Conservation (phyloP, 495 filamentous ascomycete genomes). For the Aspergillus homomorphus region DNA sequence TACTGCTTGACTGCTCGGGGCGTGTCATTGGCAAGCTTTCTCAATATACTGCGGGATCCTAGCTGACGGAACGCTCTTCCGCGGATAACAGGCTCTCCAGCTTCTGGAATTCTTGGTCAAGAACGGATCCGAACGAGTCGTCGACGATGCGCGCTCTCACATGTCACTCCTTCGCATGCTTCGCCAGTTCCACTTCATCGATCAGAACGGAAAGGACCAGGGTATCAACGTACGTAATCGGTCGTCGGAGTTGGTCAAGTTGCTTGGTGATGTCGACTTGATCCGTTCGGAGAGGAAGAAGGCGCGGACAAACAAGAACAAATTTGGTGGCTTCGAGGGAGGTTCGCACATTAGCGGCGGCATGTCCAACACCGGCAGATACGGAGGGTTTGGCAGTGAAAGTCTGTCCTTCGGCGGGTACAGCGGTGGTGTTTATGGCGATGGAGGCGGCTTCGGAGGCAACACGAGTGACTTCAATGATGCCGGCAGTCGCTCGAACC, state of each 20-base stretch:
- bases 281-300: slow-evolving; percentile 95
- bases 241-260: slow-evolving; percentile 89
- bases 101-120: slow-evolving; percentile 97
- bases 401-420: slow-evolving; percentile 74
- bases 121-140: slow-evolving; percentile 95
- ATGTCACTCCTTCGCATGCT: slow-evolving; percentile 96
- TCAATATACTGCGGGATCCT: background rate
- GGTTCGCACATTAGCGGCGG: slow-evolving; percentile 59
- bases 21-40: background rate
- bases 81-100: slow-evolving; percentile 64
- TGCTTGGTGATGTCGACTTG: slow-evolving; percentile 88
- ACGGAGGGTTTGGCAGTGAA: slow-evolving; percentile 87
- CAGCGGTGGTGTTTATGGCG: slow-evolving; percentile 84
- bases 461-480: slow-evolving; percentile 67
- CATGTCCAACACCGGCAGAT: slow-evolving; percentile 49
- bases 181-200: slow-evolving; percentile 96
- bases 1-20: slow-evolving; percentile 4
- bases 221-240: slow-evolving; percentile 96
- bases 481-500: slow-evolving; percentile 59
- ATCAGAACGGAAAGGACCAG: slow-evolving; percentile 95
- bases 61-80: background rate
- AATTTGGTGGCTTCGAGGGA: slow-evolving; percentile 92
- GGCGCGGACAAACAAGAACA: slow-evolving; percentile 80
- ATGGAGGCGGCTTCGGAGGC: slow-evolving; percentile 84
- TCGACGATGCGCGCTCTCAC: slow-evolving; percentile 95